Percentiles rank a stretch among this genome's conserved stretches.
These are phyloP conservation scores for Zopfochytrium polystomum DNA, from an alignment of 371 early-diverging fungal species.

Conservation along the genomic window DNA sequence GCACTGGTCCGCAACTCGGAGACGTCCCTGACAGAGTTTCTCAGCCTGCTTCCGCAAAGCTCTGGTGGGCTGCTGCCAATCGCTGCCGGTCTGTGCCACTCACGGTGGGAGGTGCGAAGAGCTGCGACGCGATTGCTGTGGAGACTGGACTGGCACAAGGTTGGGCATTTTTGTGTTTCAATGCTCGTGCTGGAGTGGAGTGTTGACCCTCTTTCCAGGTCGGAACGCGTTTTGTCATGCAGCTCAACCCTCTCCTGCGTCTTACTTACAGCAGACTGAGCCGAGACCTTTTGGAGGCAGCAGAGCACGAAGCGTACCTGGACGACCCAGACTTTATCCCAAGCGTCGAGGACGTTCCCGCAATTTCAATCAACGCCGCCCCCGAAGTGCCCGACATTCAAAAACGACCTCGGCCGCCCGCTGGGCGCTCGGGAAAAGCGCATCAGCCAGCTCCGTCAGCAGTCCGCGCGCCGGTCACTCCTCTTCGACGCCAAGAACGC, in stretches of 20 bases:
- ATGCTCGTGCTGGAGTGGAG: too few species aligned
- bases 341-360: not conserved
- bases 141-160: conserved; percentile 34
- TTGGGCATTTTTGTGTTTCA: too few species aligned
- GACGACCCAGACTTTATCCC: not conserved
- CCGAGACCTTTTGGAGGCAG: conserved; percentile 10
- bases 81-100: conserved; percentile 78
- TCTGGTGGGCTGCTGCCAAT: conserved; percentile 81
- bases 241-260: conserved; percentile 36
- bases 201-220: too few species aligned
- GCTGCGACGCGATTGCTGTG: conserved; percentile 28
- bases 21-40: conserved; percentile 71
- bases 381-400: too few species aligned
- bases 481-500: conserved; percentile 19
- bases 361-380: too few species aligned
- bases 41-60: conserved; percentile 63
- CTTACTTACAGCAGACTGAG: conserved; percentile 24
- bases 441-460: not conserved
- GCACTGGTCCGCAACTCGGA: conserved; percentile 45
- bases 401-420: too few species aligned
- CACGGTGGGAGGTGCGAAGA: conserved; percentile 38
- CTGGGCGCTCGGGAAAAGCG: not conserved
- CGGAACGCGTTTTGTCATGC: conserved; percentile 27
- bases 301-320: conserved; percentile 7
- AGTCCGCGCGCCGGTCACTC: conserved; percentile 5